phyloP scores from a whole-genome alignment of 495 filamentous ascomycete species.

The Penicillium verhagenii region DNA sequence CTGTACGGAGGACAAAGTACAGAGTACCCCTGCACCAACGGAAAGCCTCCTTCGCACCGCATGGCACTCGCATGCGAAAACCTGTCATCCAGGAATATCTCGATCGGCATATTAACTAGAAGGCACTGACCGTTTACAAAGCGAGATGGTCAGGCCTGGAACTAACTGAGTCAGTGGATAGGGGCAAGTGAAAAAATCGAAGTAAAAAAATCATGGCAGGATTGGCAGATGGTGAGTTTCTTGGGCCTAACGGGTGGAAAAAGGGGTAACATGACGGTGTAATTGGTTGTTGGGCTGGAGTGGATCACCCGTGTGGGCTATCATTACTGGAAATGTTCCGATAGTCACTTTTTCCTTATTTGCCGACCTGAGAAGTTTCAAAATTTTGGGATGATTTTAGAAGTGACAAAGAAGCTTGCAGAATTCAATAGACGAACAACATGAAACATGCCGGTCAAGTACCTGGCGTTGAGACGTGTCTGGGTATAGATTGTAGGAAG shows the following conservation, averaged over 20 bases:
- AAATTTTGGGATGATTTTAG: no score
- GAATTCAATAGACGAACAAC: no score
- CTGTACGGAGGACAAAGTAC: no score
- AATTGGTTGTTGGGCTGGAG: constrained; percentile 12
- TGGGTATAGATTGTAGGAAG: no score
- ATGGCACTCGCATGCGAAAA: constrained; percentile 2
- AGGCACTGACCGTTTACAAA: constrained; percentile 10
- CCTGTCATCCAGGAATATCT: background rate
- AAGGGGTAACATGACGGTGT: constrained; percentile 18
- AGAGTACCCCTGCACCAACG: background rate
- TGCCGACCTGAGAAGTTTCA: background rate
- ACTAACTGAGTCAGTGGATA: background rate
- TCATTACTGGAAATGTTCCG: constrained; percentile 32
- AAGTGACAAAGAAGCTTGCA: constrained; percentile 13
- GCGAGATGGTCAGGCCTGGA: constrained; percentile 2
- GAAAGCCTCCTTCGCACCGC: background rate
- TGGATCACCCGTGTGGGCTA: constrained; percentile 22
- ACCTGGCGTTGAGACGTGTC: constrained; percentile 3
- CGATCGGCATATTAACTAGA: background rate
- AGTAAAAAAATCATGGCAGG: constrained; percentile 13
- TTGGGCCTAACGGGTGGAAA: constrained; percentile 23
- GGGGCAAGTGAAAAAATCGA: constrained; percentile 8
- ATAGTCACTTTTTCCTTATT: constrained; percentile 9
- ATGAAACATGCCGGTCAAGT: constrained; percentile 3
- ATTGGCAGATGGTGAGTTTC: constrained; percentile 12